phyloP scores from a whole-genome alignment of 768 basidiomycete genomes.

The Solioccasus polychromus region DNA sequence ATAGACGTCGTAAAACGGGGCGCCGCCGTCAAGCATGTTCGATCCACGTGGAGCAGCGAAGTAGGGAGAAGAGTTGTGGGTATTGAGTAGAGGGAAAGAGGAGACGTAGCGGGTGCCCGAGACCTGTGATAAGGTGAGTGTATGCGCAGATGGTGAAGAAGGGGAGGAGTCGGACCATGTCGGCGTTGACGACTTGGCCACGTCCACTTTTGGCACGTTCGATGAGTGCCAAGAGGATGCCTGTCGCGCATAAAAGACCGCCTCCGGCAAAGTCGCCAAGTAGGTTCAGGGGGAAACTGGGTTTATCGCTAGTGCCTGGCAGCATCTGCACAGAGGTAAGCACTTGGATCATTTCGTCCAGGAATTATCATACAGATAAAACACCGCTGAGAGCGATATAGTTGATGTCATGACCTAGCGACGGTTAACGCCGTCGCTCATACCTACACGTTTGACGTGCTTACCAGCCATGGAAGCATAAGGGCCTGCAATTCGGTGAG shows the following conservation, averaged over 20 bases:
- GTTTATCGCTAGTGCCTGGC: constrained; percentile 61
- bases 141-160: not conserved
- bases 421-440: not conserved
- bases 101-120: constrained; percentile 78
- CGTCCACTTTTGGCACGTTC: constrained; percentile 61
- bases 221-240: constrained; percentile 72
- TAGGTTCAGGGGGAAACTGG: constrained; percentile 70
- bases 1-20: constrained; percentile 77
- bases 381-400: constrained; percentile 79
- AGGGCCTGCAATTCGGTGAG: constrained; percentile 44
- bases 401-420: constrained; percentile 77
- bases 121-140: constrained; percentile 46
- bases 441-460: constrained; percentile 11
- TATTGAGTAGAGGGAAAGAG: constrained; percentile 61
- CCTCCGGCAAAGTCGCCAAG: constrained; percentile 85
- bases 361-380: constrained; percentile 47
- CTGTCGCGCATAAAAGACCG: constrained; percentile 66
- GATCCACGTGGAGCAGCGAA: constrained; percentile 47
- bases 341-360: not conserved
- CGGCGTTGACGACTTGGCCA: constrained; percentile 71
- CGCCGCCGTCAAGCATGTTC: constrained; percentile 70
- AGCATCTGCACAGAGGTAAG: constrained; percentile 47
- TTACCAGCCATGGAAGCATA: constrained; percentile 76
- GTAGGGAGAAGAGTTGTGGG: constrained; percentile 30
- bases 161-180: constrained; percentile 57